These are phyloP conservation scores for Malus hybrid DNA, from an alignment of 331 rosid genomes.

Conservation along the genomic window DNA sequence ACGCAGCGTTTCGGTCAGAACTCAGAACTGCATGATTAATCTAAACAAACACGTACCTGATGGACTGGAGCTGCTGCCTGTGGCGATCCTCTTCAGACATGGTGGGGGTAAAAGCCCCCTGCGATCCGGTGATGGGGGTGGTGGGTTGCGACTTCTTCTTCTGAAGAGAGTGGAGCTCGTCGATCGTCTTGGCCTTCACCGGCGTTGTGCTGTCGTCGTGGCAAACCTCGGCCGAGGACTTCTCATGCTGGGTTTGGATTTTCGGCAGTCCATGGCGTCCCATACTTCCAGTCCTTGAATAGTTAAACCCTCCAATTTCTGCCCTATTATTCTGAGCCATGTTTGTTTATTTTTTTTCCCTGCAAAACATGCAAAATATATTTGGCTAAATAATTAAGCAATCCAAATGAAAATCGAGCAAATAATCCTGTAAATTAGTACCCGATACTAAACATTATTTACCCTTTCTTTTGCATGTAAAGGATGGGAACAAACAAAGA, in stretches of 20 bases:
- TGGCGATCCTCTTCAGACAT: constrained; percentile 56
- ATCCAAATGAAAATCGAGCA: neutral
- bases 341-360: neutral
- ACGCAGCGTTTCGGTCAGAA: neutral
- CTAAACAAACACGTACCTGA: constrained; percentile 34
- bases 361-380: neutral
- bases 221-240: constrained; percentile 30
- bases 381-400: neutral
- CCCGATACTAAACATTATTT: neutral
- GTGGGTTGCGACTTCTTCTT: constrained; percentile 48
- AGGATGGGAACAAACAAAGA: neutral
- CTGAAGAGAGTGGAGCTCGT: constrained; percentile 78
- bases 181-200: constrained; percentile 65
- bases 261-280: constrained; percentile 43
- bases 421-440: neutral
- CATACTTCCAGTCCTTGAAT: constrained; percentile 2
- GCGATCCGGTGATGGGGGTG: constrained; percentile 39
- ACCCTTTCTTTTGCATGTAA: neutral
- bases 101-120: constrained; percentile 13
- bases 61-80: constrained; percentile 64
- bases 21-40: neutral
- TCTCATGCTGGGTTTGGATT: constrained; percentile 40
- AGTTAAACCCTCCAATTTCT: constrained; percentile 14
- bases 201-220: constrained; percentile 62
- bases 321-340: constrained; percentile 4